Percentiles rank a stretch among this genome's conserved stretches.
Conservation (phyloP, 2,329 filamentous ascomycete species). For the Bimuria novae-zelandiae region DNA sequence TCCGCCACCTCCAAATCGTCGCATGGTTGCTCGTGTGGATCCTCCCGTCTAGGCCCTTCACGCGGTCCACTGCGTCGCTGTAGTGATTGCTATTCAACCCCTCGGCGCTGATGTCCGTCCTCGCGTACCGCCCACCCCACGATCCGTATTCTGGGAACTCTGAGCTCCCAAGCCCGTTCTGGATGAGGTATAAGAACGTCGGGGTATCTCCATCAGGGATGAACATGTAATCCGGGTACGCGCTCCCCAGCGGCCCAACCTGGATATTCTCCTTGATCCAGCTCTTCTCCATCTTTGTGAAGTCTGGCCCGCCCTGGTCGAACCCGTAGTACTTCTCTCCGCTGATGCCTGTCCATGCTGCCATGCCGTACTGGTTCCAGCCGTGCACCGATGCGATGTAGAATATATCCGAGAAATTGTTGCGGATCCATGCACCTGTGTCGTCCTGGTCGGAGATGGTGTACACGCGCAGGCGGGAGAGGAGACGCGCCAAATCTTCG, state of each 20-base stretch:
- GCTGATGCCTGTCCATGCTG: constrained; percentile 62
- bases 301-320: constrained; percentile 56
- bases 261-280: constrained; percentile 62
- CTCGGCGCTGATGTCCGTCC: constrained; percentile 40
- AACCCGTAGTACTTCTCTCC: constrained; percentile 55
- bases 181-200: constrained; percentile 55
- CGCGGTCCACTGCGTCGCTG: constrained; percentile 45
- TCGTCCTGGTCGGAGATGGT: constrained; percentile 66
- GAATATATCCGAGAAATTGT: constrained; percentile 58
- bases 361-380: constrained; percentile 60
- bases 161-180: constrained; percentile 54
- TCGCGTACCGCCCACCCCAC: constrained; percentile 56
- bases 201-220: constrained; percentile 62
- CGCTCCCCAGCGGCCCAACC: constrained; percentile 52
- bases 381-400: constrained; percentile 62
- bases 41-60: constrained; percentile 39
- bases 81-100: constrained; percentile 44
- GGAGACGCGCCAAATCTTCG: constrained; percentile 39
- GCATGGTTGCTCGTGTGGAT: constrained; percentile 52
- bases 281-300: constrained; percentile 52
- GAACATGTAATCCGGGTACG: constrained; percentile 53
- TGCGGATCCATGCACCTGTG: constrained; percentile 60
- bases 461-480: constrained; percentile 42
- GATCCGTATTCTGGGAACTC: constrained; percentile 55
- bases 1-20: constrained; percentile 60